These are phyloP conservation scores for Naematelia aurantialba DNA, from an alignment of 768 basidiomycete genomes.

Conservation along the genomic window DNA sequence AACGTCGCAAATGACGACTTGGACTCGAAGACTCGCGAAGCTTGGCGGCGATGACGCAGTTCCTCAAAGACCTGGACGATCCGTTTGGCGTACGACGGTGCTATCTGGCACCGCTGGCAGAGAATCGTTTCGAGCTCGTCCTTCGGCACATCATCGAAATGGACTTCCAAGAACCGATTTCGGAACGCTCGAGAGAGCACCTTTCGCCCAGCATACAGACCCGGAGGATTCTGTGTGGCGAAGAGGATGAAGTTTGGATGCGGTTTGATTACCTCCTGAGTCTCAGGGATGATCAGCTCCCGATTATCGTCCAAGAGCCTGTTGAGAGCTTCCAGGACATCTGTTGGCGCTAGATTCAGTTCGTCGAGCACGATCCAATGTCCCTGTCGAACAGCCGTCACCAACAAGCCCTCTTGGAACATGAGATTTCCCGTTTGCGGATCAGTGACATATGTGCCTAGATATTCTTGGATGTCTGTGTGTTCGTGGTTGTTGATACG, in stretches of 20 bases:
- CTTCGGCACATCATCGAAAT: conserved; percentile 95
- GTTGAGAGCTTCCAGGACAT: conserved; percentile 95
- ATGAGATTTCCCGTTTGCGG: conserved; percentile 85
- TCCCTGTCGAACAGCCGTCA: conserved; percentile 82
- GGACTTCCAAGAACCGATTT: conserved; percentile 94
- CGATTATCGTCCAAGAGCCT: conserved; percentile 95
- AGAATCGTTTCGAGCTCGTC: conserved; percentile 87
- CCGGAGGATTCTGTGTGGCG: conserved; percentile 96
- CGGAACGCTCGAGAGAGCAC: conserved; percentile 92
- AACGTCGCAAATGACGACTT: conserved; percentile 95
- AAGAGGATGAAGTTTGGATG: conserved; percentile 97
- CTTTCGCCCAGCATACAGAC: conserved; percentile 90
- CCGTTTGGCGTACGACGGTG: conserved; percentile 84
- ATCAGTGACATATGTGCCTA: conserved; percentile 94
- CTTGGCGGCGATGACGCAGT: conserved; percentile 84
- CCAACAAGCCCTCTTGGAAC: conserved; percentile 89
- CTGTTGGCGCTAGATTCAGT: conserved; percentile 93
- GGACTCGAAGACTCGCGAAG: conserved; percentile 90
- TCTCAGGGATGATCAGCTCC: conserved; percentile 91
- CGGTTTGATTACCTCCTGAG: conserved; percentile 86
- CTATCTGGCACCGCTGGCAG: conserved; percentile 85
- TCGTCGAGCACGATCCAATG: conserved; percentile 99
- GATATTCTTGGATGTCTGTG: conserved; percentile 97
- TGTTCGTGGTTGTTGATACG: conserved; percentile 99
- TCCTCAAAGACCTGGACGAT: conserved; percentile 91